Evolutionary conservation across 768 basidiomycete species (phyloP).

Genomic region (Amanita fuliginea): DNA sequence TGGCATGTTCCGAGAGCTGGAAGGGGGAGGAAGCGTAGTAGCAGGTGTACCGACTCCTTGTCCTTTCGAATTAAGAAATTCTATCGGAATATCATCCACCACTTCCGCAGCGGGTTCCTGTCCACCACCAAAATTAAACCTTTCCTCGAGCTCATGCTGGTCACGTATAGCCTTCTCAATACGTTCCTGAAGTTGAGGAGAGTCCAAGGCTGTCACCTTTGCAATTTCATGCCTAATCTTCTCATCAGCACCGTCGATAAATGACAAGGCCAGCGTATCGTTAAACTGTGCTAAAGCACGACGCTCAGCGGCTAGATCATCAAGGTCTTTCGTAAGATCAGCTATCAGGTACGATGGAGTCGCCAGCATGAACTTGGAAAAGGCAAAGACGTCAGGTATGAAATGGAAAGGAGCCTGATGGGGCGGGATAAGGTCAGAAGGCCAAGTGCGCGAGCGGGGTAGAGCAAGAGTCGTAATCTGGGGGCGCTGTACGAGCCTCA

Average conservation of each 20-base stretch:
- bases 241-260: constrained; percentile 68
- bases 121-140: constrained; percentile 20
- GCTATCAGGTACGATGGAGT: constrained; percentile 75
- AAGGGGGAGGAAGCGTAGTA: constrained; percentile 3
- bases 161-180: constrained; percentile 55
- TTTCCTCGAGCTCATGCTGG: constrained; percentile 40
- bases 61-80: constrained; percentile 39
- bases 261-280: constrained; percentile 69
- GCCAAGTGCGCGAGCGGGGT: constrained; percentile 88
- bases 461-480: constrained; percentile 92
- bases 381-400: constrained; percentile 80
- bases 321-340: constrained; percentile 64
- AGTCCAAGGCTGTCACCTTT: constrained; percentile 69
- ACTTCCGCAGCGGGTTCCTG: constrained; percentile 9
- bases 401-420: constrained; percentile 96
- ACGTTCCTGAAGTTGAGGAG: constrained; percentile 46
- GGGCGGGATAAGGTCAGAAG: constrained; percentile 82
- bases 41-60: constrained; percentile 9
- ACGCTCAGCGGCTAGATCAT: constrained; percentile 63
- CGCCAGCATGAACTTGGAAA: constrained; percentile 94
- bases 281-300: constrained; percentile 49
- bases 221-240: constrained; percentile 74
- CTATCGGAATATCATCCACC: constrained; percentile 38
- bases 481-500: constrained; percentile 89
- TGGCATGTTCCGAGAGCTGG: constrained; percentile 30